Evolutionary conservation across 2,329 filamentous ascomycete species (phyloP).

Genomic region (Talaromyces sp.): DNA sequence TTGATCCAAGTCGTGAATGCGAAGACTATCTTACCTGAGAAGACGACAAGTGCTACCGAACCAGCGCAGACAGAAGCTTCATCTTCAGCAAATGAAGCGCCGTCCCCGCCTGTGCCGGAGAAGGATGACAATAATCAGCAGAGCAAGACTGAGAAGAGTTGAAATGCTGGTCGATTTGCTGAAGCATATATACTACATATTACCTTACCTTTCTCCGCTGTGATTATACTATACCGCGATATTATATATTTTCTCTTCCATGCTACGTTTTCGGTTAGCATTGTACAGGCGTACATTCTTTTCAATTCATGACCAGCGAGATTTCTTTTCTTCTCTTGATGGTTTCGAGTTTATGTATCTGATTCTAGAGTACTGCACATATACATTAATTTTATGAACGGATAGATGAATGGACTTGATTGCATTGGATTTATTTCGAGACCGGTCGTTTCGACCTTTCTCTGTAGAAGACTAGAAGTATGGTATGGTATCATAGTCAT

Average conservation of each 20-base stretch:
- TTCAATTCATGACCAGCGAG: slow-evolving; percentile 2
- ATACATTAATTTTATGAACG: background rate
- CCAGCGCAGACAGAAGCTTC: background rate
- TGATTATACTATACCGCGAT: slow-evolving; percentile 1
- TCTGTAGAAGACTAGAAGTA: background rate
- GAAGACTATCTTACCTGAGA: slow-evolving; percentile 33
- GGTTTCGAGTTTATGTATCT: background rate
- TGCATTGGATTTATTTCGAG: background rate
- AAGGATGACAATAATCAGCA: slow-evolving; percentile 14
- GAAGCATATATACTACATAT: background rate
- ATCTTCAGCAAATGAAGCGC: background rate
- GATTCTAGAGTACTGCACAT: background rate
- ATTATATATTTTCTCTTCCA: background rate
- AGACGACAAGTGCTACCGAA: background rate
- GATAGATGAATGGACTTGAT: background rate
- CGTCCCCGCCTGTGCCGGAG: slow-evolving; percentile 13
- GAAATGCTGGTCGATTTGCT: background rate
- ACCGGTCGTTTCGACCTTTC: background rate
- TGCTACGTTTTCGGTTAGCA: slow-evolving; percentile 1
- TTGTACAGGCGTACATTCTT: background rate
- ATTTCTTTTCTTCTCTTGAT: background rate
- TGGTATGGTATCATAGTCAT: background rate
- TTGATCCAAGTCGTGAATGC: slow-evolving; percentile 55
- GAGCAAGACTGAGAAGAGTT: background rate
- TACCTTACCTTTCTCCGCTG: background rate